Conservation (phyloP, 768 basidiomycete species). For the Calocybe gangraenosa region DNA sequence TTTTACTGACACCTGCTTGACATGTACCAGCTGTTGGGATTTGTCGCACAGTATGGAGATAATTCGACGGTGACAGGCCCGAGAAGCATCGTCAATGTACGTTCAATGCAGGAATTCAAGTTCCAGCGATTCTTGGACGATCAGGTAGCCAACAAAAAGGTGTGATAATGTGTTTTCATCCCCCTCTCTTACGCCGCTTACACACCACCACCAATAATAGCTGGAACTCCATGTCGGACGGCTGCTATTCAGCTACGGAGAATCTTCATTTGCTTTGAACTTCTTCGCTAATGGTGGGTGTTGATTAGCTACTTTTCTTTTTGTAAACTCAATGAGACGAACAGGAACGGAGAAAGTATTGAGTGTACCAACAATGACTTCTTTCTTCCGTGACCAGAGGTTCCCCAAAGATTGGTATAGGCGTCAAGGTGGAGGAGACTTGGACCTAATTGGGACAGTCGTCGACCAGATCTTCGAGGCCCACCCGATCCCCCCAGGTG, state of each 20-base stretch:
- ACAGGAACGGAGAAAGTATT: conserved; percentile 13
- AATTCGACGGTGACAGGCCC: neutral
- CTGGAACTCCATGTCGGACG: neutral
- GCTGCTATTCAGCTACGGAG: neutral
- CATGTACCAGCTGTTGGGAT: neutral
- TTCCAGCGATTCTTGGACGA: neutral
- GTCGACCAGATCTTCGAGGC: neutral
- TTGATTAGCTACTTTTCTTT: neutral
- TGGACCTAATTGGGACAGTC: neutral
- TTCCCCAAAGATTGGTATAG: conserved; percentile 11
- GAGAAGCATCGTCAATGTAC: neutral
- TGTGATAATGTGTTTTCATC: neutral
- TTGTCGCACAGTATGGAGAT: neutral
- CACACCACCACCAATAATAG: neutral
- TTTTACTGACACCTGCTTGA: neutral
- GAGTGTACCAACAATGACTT: conserved; percentile 11
- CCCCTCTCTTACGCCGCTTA: neutral
- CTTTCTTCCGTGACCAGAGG: conserved; percentile 14
- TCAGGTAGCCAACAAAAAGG: neutral
- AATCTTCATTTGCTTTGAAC: neutral
- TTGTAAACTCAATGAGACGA: neutral
- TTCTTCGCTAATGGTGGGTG: neutral
- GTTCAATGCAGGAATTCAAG: neutral
- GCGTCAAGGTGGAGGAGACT: conserved; percentile 4
- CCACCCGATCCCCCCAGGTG: conserved; percentile 10